Conservation (phyloP, 2,329 filamentous ascomycete species). For the Pezicula carpinea region DNA sequence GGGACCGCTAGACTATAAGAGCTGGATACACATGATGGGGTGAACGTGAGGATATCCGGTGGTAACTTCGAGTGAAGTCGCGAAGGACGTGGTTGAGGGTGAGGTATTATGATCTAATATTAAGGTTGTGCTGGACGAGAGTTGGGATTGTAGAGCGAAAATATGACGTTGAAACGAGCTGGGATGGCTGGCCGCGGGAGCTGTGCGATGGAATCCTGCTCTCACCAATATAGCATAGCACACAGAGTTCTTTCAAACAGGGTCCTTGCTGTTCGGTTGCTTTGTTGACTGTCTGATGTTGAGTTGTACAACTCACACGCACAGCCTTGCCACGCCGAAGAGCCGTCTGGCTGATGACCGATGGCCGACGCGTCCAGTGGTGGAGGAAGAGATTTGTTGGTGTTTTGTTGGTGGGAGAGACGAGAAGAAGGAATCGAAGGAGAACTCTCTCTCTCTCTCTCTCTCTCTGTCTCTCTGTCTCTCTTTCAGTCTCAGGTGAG, state of each 20-base stretch:
- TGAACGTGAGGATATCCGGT: conserved; percentile 17
- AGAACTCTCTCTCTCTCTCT: no score
- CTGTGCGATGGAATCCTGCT: neutral
- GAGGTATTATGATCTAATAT: conserved; percentile 1
- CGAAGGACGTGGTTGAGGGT: conserved; percentile 3
- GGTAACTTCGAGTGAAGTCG: conserved; percentile 8
- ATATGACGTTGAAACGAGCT: neutral
- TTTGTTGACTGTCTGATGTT: neutral
- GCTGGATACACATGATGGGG: conserved; percentile 23
- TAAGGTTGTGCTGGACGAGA: neutral
- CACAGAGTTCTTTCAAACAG: neutral
- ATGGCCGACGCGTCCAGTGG: no score
- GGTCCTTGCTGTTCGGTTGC: neutral
- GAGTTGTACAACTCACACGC: neutral
- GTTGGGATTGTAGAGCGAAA: neutral
- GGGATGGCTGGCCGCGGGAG: neutral
- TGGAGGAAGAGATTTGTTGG: no score
- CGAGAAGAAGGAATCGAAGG: no score
- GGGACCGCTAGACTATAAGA: conserved; percentile 39
- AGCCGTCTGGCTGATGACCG: neutral
- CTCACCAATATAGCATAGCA: neutral
- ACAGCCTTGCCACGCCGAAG: conserved; percentile 2
- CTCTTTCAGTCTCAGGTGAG: no score
- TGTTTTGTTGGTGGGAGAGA: conserved; percentile 5
- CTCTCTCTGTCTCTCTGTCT: no score